A percentile compares a stretch with the other conserved stretches of the same genome.
Conservation (phyloP, 805 yeast species). For the Metschnikowia aberdeeniae region DNA sequence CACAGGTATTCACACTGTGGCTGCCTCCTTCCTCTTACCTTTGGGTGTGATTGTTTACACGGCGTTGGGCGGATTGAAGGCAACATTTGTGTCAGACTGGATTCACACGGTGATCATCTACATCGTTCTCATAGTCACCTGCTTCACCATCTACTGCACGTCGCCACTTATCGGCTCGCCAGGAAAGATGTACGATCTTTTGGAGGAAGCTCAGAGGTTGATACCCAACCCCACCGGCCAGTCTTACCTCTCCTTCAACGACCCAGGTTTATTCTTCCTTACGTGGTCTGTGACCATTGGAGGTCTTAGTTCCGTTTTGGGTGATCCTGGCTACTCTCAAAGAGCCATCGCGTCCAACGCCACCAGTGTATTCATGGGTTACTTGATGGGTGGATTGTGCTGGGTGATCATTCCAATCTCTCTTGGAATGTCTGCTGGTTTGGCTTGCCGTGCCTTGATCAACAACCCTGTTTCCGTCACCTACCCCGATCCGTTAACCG, state of each 20-base stretch:
- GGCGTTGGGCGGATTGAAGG: slow-evolving; percentile 76
- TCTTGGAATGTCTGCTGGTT: slow-evolving; percentile 26
- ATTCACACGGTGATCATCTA: slow-evolving; percentile 53
- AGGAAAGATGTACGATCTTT: slow-evolving; percentile 39
- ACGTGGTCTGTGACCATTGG: slow-evolving; percentile 13
- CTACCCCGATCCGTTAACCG: slow-evolving; percentile 5
- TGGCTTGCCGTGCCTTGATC: slow-evolving; percentile 34
- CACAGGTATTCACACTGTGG: slow-evolving; percentile 19
- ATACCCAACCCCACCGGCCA: slow-evolving; percentile 3
- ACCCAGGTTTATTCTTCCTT: slow-evolving; percentile 17
- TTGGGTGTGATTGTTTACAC: slow-evolving; percentile 70
- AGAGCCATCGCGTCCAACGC: slow-evolving; percentile 45
- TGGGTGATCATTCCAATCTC: slow-evolving; percentile 44
- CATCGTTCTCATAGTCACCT: slow-evolving; percentile 30
- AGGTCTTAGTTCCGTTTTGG: slow-evolving; percentile 19
- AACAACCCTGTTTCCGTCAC: slow-evolving; percentile 18
- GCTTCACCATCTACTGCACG: slow-evolving; percentile 31
- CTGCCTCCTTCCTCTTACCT: slow-evolving; percentile 44
- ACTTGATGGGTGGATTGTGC: slow-evolving; percentile 43
- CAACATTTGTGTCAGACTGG: slow-evolving; percentile 77
- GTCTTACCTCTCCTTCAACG: slow-evolving; percentile 13
- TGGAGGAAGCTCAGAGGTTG: slow-evolving; percentile 24
- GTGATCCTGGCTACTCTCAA: slow-evolving; percentile 24
- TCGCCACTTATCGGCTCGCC: slow-evolving; percentile 43
- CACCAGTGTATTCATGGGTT: slow-evolving; percentile 39